Evolutionary conservation across 306 rosid genomes (phyloP).

Genomic region (Lathyrus sativus): DNA sequence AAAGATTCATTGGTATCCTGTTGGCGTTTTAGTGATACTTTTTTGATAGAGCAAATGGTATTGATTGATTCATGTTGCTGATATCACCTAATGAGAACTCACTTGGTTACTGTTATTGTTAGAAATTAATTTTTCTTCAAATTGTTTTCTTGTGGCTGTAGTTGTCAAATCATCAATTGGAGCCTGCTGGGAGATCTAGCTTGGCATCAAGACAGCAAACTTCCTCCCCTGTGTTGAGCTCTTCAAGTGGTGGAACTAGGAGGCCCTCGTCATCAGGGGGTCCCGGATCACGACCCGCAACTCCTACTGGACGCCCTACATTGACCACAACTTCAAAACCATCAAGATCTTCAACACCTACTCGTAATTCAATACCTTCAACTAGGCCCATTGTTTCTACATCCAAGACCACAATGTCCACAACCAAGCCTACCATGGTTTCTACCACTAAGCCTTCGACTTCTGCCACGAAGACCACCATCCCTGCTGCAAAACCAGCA

Average conservation of each 20-base stretch:
- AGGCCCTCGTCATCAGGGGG: slow-evolving; percentile 91
- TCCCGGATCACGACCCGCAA: slow-evolving; percentile 85
- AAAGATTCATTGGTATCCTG: background rate
- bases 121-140: slow-evolving; percentile 32
- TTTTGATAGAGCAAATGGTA: slow-evolving; percentile 20
- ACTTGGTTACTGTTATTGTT: slow-evolving; percentile 26
- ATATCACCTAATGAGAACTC: background rate
- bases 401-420: slow-evolving; percentile 56
- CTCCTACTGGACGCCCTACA: slow-evolving; percentile 80
- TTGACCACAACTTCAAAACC: slow-evolving; percentile 62
- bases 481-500: slow-evolving; percentile 54
- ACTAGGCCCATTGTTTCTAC: slow-evolving; percentile 49
- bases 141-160: slow-evolving; percentile 50
- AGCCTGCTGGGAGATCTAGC: slow-evolving; percentile 61
- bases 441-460: slow-evolving; percentile 45
- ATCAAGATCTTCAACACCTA: slow-evolving; percentile 87
- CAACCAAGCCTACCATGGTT: slow-evolving; percentile 49
- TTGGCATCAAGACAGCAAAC: slow-evolving; percentile 61
- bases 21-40: slow-evolving; percentile 9
- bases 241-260: slow-evolving; percentile 69
- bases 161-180: slow-evolving; percentile 79
- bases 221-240: slow-evolving; percentile 73
- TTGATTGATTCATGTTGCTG: slow-evolving; percentile 17
- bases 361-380: slow-evolving; percentile 65
- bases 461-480: slow-evolving; percentile 47